phyloP scores from a whole-genome alignment of 805 yeast species.

The Wickerhamiella kurtzmanii region DNA sequence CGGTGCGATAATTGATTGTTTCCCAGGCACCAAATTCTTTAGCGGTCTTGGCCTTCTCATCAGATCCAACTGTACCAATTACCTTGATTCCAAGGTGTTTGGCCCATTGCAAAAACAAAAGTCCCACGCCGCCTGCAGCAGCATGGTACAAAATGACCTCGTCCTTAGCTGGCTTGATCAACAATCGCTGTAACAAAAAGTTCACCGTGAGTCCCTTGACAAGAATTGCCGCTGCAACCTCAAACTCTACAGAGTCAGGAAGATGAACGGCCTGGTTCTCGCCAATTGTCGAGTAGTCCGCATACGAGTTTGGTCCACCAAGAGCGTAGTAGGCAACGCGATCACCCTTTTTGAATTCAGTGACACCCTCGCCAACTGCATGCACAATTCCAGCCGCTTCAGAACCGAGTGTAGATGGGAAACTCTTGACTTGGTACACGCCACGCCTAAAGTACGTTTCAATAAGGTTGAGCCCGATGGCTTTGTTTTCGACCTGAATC shows the following conservation, averaged over 20 bases:
- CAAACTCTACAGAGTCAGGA: slow-evolving; percentile 37
- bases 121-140: slow-evolving; percentile 93
- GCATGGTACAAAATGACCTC: slow-evolving; percentile 74
- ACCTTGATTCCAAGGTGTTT: slow-evolving; percentile 56
- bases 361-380: slow-evolving; percentile 38
- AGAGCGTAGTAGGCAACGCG: slow-evolving; percentile 37
- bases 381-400: slow-evolving; percentile 41
- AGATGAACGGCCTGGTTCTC: slow-evolving; percentile 32
- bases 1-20: slow-evolving; percentile 33
- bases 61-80: slow-evolving; percentile 73
- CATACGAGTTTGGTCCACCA: slow-evolving; percentile 46
- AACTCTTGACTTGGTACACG: slow-evolving; percentile 40
- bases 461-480: slow-evolving; percentile 70
- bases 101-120: slow-evolving; percentile 52
- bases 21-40: slow-evolving; percentile 65
- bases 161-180: slow-evolving; percentile 44
- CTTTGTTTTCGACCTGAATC: slow-evolving; percentile 57
- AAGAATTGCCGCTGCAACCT: slow-evolving; percentile 43
- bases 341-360: slow-evolving; percentile 35
- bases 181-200: slow-evolving; percentile 53
- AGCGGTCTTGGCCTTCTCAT: slow-evolving; percentile 55
- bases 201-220: slow-evolving; percentile 68
- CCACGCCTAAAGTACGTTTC: slow-evolving; percentile 78
- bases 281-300: slow-evolving; percentile 48
- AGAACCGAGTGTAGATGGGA: slow-evolving; percentile 67